Evolutionary conservation across 768 basidiomycete species (phyloP), one percentile per base, ranked within the genome.

Genomic region (Astraeus odoratus): DNA sequence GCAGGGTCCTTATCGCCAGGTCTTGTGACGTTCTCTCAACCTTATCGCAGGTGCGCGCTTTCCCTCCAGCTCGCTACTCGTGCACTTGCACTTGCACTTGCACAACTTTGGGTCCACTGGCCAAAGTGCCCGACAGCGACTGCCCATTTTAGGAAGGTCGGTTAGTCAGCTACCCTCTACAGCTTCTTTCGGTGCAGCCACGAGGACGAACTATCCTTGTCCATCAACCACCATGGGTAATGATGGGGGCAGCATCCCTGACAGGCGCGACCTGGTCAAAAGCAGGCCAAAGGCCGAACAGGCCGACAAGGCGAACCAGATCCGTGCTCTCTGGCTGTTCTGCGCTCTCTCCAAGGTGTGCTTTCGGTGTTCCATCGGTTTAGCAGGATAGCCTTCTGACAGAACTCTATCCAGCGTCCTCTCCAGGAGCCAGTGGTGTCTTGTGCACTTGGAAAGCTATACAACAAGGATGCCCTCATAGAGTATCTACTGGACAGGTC

Each of bases 381-480:
- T 23, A 3, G 18, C 25, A 33, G 46, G 33, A 29, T 16, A 20
- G 6, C 18, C 13, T 44, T 15, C 29, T 50, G 6, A 58, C 35
- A 12, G 2, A 24, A n/a, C 31, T 12, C 35, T 25, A 4, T 42
- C 29, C 57, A 94, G 91, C 77, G 78, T 43, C 83, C 81, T n/a
- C 73, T 98, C 1, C 81, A 83, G 56, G 82, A 89, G 47, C 96
- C 96, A 0, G 72, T 97, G 5, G 96, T 97, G 0, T 83, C 93
- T 0, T 95, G 92, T 65, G 82, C 82, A 1, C 74, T 97, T 0
- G 96, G 96, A 9, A 95, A 94, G 63, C 70, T 99, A 1, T 98
- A 97, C 62, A 99, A 97, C 67, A 96, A 95, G 59, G 95, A 95
- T 55, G 80, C 94, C 1, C 71, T 99, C 22, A 77, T 99, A 31